Base-by-base conservation (phyloP, 2,329 filamentous ascomycete species). In the Diaporthe citri region DNA sequence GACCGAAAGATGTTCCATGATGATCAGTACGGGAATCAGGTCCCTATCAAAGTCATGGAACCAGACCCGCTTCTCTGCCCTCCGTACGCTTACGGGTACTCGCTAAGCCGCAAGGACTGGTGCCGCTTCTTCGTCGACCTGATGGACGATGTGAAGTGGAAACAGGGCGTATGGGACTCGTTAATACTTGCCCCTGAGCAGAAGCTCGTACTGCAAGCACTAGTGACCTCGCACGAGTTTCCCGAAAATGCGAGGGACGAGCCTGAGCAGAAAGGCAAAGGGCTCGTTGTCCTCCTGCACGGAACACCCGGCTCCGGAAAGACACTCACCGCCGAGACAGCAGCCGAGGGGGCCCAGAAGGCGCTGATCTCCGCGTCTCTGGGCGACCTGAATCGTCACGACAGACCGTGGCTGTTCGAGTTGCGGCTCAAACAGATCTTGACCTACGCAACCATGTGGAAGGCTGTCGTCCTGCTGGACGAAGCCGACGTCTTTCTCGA, bases 261-360 rank as follows among this genome's bases (percentile, higher is more conserved):
- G 59, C 39, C 59, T 28, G 59, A 64, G 59, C 59, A 64, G 39
- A 64, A 64, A 64, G 59, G 59, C 59, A 64, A 46, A 17, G 59
- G 59, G n/a, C 59, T 64, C 0, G 39, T 64, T 15, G 25, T 64
- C 25, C 59, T 64, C 17, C 41, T 64, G 59, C 59, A 64, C 9
- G 59, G 59, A 5, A 64, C 59, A 8, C 39, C 59, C 12, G 39
- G 59, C 39, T 64, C 59, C 10, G 59, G 59, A 25, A 64, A 64
- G 39, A 46, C 59, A 31, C 59, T 64, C 15, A 64, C 59, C 1
- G 59, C 59, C 39, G 59, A 64, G 25, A 64, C 59, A 22, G 59
- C 59, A 3, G 39, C 59, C 25, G 59, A 64, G 31, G 59, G 59
- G 9, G 39, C 59, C 4, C 15, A 64, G 25, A 64, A 64, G 39